These are phyloP conservation scores for Licmophora abbreviata DNA, from an alignment of 108 stramenopile species.

Conservation along the genomic window DNA sequence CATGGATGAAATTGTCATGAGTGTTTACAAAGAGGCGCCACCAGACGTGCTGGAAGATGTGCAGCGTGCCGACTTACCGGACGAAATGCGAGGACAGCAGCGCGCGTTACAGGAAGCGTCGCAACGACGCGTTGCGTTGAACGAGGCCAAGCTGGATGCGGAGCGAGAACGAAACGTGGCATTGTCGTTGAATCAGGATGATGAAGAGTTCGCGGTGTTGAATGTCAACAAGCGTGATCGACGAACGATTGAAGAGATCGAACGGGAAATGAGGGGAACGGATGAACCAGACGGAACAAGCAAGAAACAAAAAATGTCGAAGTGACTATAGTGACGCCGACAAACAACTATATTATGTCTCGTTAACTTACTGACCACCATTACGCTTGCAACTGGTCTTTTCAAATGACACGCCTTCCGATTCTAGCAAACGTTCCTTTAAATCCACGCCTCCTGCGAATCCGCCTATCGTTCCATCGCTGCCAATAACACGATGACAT, in stretches of 20 bases:
- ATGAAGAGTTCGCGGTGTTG: conserved; percentile 43
- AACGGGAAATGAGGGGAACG: conserved; percentile 25
- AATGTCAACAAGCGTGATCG: conserved; percentile 80
- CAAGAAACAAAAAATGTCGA: no score
- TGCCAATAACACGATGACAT: conserved; percentile 3
- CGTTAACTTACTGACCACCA: no score
- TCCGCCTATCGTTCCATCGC: conserved; percentile 3
- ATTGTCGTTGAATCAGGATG: conserved; percentile 22
- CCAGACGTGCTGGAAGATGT: conserved; percentile 70
- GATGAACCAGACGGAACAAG: neutral
- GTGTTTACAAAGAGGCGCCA: conserved; percentile 79
- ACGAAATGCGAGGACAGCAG: conserved; percentile 65
- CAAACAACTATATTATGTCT: no score
- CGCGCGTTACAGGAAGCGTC: conserved; percentile 45
- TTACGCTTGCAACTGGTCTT: no score
- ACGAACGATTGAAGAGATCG: conserved; percentile 77
- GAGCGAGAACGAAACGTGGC: no score
- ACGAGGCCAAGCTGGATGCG: conserved; percentile 36
- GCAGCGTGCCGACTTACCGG: conserved; percentile 62
- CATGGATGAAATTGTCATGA: conserved; percentile 66
- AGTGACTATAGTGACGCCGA: conserved; percentile 1
- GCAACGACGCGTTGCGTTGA: conserved; percentile 25
- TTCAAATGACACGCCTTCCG: no score
- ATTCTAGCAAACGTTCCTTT: conserved; percentile 5
- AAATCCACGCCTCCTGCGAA: conserved; percentile 2